Evolutionary conservation across 169 alveolate genomes (phyloP).

Genomic region (Besnoitia besnoiti): DNA sequence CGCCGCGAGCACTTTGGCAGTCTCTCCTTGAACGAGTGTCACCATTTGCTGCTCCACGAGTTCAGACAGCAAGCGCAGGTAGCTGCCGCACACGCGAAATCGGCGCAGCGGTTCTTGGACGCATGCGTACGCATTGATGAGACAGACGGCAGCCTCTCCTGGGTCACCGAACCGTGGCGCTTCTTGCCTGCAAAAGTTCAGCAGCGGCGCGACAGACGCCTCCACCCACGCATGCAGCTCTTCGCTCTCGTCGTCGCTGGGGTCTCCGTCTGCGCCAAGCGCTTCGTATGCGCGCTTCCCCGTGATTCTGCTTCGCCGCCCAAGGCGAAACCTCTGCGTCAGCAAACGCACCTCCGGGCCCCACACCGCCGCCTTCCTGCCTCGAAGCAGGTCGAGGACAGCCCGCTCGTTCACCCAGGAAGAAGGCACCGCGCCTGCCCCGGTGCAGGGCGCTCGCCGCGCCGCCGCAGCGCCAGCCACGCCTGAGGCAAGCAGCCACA

Average conservation of each 20-base stretch:
- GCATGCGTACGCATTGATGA: slow-evolving; percentile 30
- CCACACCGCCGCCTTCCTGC: background rate
- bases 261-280: background rate
- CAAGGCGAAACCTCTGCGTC: background rate
- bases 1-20: background rate
- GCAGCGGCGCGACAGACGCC: slow-evolving; percentile 20
- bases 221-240: slow-evolving; percentile 39
- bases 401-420: background rate
- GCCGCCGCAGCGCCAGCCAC: background rate
- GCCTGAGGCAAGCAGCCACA: slow-evolving; percentile 1
- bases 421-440: background rate
- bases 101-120: slow-evolving; percentile 29
- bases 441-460: background rate
- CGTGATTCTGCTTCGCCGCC: slow-evolving; percentile 13
- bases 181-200: slow-evolving; percentile 32
- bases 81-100: background rate
- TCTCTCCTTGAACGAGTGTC: background rate
- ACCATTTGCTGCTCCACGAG: background rate
- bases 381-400: background rate
- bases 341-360: background rate
- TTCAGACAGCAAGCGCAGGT: background rate
- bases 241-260: slow-evolving; percentile 1
- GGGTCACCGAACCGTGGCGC: slow-evolving; percentile 19
- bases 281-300: background rate
- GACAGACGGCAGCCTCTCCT: slow-evolving; percentile 11